Base-by-base conservation (phyloP, 106 monocot species). In the Dactylorhiza incarnata region DNA sequence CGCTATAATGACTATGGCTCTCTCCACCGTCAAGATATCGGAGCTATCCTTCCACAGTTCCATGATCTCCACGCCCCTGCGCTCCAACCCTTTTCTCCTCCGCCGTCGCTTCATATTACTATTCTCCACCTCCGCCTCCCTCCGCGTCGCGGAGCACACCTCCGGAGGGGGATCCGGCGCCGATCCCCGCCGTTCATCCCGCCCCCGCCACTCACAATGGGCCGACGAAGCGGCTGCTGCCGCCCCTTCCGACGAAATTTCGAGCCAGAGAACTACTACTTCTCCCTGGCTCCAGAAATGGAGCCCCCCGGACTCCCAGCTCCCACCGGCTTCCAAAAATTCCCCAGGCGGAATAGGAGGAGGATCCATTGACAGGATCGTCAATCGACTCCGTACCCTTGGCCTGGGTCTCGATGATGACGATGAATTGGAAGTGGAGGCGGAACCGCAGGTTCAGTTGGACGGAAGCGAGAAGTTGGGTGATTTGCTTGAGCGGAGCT, bases 301-400 rank as follows among this genome's bases (percentile, higher is more conserved):
- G 91, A 29, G 59, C 25, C 72, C 82, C 12, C 78, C 82, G 8
- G 75, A 68, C 44, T 78, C 81, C 7, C 29, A 75, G 17, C 17
- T 58, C 0, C 48, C 67, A 9, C 53, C 77, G 5, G 80, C 73
- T 14, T 51, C 51, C 46, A 47, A 75, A 22, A 20, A 63, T 49
- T 44, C 69, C 3, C 20, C 74, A 23, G 65, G 3, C 8, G 49
- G 22, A 48, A 49, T 48, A 17, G 71, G 71, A 2, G 14, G 68
- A 43, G 71, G 83, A 29, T 81, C 96, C 62, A 87, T 97, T 23
- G 97, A 91, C 73, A 71, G 94, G 74, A 97, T 97, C 63, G 94
- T 97, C 20, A 87, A 94, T 68, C 87, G 97, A 5, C 83, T 97
- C 8, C 93, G 97, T 1, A 97, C 79, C 76, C 81, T 96, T 3